These are phyloP conservation scores for Nemania diffusa DNA, from an alignment of 2,329 filamentous ascomycete genomes.

Conservation along the genomic window DNA sequence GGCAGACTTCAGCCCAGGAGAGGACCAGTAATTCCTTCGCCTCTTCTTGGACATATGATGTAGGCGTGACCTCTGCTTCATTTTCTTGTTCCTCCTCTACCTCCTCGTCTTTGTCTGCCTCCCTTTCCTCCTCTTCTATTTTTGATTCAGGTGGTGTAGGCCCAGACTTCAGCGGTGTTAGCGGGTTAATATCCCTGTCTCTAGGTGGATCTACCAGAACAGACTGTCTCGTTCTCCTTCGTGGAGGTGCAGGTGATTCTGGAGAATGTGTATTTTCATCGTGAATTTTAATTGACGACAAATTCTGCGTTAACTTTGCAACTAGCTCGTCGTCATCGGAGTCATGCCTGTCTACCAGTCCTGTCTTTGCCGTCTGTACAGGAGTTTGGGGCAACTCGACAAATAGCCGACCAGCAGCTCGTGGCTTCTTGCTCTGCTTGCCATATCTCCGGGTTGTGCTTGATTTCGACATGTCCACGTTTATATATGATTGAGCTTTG, in stretches of 20 bases:
- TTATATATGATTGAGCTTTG: conserved; percentile 2
- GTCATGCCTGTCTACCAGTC: conserved; percentile 32
- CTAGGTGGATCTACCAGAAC: conserved; percentile 30
- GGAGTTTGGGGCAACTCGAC: conserved; percentile 64
- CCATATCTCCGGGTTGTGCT: conserved; percentile 61
- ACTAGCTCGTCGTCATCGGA: conserved; percentile 43
- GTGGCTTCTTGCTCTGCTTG: conserved; percentile 59
- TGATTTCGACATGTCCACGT: conserved; percentile 57
- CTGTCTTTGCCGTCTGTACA: conserved; percentile 46
- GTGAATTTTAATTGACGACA: conserved; percentile 43
- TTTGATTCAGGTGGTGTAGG: conserved; percentile 26
- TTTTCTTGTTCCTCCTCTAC: conserved; percentile 17
- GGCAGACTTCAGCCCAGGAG: conserved; percentile 68
- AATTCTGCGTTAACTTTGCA: conserved; percentile 49
- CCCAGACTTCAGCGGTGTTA: conserved; percentile 27
- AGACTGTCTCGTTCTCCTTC: conserved; percentile 41
- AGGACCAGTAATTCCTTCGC: conserved; percentile 55
- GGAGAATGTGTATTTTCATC: conserved; percentile 40
- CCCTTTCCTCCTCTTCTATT: conserved; percentile 11
- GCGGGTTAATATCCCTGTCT: conserved; percentile 27
- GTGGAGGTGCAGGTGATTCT: conserved; percentile 31
- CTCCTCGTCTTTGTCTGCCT: background rate
- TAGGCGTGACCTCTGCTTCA: background rate
- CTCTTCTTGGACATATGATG: conserved; percentile 22
- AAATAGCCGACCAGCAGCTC: conserved; percentile 60